A percentile compares a stretch with the other conserved stretches of the same genome.
These are phyloP conservation scores for Myrica gale DNA, from an alignment of 306 rosid species.

Conservation along the genomic window DNA sequence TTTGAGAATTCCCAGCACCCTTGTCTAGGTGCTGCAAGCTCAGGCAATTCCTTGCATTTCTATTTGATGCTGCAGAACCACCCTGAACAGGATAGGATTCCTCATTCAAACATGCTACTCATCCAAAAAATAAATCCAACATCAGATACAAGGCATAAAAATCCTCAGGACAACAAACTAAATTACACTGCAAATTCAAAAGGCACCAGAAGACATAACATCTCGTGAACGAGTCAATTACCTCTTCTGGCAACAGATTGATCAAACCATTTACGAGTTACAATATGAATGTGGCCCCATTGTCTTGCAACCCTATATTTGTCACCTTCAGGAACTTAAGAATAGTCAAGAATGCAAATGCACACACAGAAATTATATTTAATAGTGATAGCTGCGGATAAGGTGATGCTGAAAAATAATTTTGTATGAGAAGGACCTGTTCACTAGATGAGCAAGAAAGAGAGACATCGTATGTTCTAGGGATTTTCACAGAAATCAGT, in stretches of 20 bases:
- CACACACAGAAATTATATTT: conserved; percentile 13
- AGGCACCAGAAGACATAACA: conserved; percentile 22
- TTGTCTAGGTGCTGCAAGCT: conserved; percentile 58
- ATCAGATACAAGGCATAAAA: conserved; percentile 27
- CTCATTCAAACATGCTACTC: conserved; percentile 81
- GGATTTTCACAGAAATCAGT: not conserved
- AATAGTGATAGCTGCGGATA: conserved; percentile 2
- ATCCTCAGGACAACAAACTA: conserved; percentile 15
- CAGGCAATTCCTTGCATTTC: conserved; percentile 43
- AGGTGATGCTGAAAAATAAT: not conserved
- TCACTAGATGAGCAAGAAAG: conserved; percentile 11
- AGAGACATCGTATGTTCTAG: not conserved
- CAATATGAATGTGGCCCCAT: conserved; percentile 79
- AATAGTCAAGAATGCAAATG: conserved; percentile 66
- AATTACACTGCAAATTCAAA: conserved; percentile 18
- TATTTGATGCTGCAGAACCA: conserved; percentile 59
- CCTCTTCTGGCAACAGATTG: conserved; percentile 81
- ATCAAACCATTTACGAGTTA: conserved; percentile 85
- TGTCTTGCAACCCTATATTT: conserved; percentile 80
- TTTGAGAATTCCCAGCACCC: conserved; percentile 45
- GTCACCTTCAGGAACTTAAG: conserved; percentile 91
- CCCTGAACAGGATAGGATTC: conserved; percentile 74
- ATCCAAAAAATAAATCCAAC: conserved; percentile 22
- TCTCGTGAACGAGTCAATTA: conserved; percentile 24
- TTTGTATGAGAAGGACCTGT: conserved; percentile 9